phyloP scores from a whole-genome alignment of 257 asterid species.

The Penstemon eatonii region DNA sequence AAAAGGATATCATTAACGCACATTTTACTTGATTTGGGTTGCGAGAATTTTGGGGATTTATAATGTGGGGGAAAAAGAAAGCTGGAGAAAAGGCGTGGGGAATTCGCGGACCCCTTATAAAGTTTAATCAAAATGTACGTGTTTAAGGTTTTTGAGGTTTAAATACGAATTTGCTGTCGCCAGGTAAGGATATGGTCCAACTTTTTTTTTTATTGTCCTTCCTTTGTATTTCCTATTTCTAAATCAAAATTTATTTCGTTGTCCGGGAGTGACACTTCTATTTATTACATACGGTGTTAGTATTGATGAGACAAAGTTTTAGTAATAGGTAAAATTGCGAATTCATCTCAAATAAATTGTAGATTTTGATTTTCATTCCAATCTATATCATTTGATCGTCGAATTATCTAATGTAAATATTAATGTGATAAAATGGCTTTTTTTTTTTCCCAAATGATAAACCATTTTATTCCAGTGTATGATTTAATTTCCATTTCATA shows the following conservation, averaged over 20 bases:
- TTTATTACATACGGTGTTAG: too few species aligned
- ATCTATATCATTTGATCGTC: too few species aligned
- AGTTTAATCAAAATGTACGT: slow-evolving; percentile 3
- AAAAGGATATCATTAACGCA: neutral
- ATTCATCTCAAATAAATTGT: too few species aligned
- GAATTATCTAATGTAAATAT: too few species aligned
- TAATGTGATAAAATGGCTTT: too few species aligned
- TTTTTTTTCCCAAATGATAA: too few species aligned
- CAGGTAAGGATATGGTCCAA: neutral
- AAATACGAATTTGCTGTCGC: slow-evolving; percentile 16
- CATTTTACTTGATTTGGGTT: neutral
- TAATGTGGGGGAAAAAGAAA: slow-evolving; percentile 6
- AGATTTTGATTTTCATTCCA: too few species aligned
- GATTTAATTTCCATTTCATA: too few species aligned
- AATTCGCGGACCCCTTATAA: slow-evolving; percentile 38
- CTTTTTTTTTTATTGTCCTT: neutral
- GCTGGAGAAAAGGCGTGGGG: slow-evolving; percentile 40
- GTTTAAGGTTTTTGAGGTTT: slow-evolving; percentile 18
- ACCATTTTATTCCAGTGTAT: too few species aligned
- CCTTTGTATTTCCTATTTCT: neutral
- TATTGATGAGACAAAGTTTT: too few species aligned
- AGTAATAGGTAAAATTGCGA: too few species aligned
- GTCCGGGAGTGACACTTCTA: neutral
- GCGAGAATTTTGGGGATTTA: slow-evolving; percentile 19
- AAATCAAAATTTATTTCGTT: neutral